Conservation (phyloP, 176 grass and related monocot genomes). For the Ensete glaucum region DNA sequence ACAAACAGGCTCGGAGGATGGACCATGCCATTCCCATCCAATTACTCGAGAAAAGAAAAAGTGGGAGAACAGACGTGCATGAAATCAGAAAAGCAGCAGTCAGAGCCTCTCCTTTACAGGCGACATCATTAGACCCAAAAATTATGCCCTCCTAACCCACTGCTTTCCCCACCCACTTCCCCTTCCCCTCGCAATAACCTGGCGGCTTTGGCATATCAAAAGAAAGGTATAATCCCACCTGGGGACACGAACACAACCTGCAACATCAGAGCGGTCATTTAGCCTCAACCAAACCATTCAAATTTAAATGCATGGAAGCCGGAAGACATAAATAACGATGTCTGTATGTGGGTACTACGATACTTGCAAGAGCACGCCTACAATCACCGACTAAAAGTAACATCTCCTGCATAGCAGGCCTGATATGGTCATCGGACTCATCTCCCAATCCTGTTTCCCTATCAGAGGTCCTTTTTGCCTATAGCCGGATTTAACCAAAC, state of each 20-base stretch:
- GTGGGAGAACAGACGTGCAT: slow-evolving; percentile 1
- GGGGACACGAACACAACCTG: neutral
- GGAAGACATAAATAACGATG: neutral
- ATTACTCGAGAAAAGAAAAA: slow-evolving; percentile 1
- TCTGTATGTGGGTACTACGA: neutral
- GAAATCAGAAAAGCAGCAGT: neutral
- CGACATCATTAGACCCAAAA: slow-evolving; percentile 5
- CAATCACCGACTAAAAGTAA: neutral
- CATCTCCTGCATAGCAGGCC: neutral
- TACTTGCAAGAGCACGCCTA: neutral
- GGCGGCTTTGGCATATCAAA: neutral
- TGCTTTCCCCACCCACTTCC: neutral
- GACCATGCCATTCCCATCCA: slow-evolving; percentile 11
- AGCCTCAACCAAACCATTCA: slow-evolving; percentile 1
- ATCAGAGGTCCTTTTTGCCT: neutral
- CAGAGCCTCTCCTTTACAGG: neutral
- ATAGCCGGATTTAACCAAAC: slow-evolving; percentile 1
- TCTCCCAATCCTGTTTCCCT: neutral
- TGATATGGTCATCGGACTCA: neutral
- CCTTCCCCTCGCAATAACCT: neutral
- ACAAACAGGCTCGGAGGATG: neutral
- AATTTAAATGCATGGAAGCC: neutral
- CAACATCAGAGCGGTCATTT: neutral
- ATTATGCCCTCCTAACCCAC: neutral
- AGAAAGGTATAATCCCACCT: too few species aligned